Evolutionary conservation across 2,329 filamentous ascomycete genomes (phyloP), one percentile per base, ranked within the genome.

Genomic region (Thelonectria discophora): DNA sequence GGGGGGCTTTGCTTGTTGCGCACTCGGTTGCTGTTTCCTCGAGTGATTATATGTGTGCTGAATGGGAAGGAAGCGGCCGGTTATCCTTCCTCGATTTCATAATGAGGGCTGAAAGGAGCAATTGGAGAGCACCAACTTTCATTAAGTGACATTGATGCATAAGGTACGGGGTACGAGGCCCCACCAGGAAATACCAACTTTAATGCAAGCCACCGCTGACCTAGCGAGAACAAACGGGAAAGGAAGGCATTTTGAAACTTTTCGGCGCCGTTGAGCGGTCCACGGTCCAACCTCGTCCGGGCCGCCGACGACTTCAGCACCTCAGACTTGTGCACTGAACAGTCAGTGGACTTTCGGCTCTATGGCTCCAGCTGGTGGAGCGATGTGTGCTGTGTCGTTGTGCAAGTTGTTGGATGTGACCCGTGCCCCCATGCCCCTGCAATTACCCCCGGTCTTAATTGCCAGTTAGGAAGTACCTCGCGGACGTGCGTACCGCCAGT

Each of bases 341-440:
- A 18, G 30, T n/a, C 53, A 56, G 45, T 49, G 34, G 30, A 27
- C 30, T 54, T 58, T 52, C 42, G 48, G 55, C 55, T 53, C 27
- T 2, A 30, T 30, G 47, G 56, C 50, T 59, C 56, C 43, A 59
- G 49, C 34, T 0, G 39, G 58, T 60, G 58, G 58, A 51, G 58
- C 30, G 27, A 18, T 34, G 52, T 60, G 58, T 43, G 58, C 52
- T 55, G 53, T 56, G 58, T 48, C 32, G 20, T 59, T 54, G 57
- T 56, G 47, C 58, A 60, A 55, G 52, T 42, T 53, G 48, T 42
- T 51, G 32, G 58, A 20, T 32, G 58, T 56, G 58, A 37, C 39
- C 52, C 54, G 42, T 60, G 46, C 34, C 15, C 34, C 11, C 12
- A 37, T 30, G 34, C 47, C 58, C 58, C 48, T 52, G 53, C 6